Evolutionary conservation across 129 eudicot genomes (phyloP).

Genomic region (Cynara cardunculus): DNA sequence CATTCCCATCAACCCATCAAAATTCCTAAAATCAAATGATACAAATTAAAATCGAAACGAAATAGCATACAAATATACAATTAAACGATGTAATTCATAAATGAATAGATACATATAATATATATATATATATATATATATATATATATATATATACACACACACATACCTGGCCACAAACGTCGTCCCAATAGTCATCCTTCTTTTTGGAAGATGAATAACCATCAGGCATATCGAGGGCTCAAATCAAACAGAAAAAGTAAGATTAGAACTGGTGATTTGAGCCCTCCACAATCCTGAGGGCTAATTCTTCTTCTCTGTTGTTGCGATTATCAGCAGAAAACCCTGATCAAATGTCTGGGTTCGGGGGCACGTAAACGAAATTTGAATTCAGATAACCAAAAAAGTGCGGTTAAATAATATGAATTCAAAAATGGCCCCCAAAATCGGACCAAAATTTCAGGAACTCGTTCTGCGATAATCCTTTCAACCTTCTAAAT

Average conservation of each 20-base stretch:
- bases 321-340: slow-evolving; percentile 6
- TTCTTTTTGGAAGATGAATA: slow-evolving; percentile 60
- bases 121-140: too few relatives aligned
- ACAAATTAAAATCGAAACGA: not conserved
- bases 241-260: slow-evolving; percentile 18
- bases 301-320: slow-evolving; percentile 23
- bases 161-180: slow-evolving; percentile 48
- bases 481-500: slow-evolving; percentile 1
- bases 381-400: not conserved
- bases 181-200: slow-evolving; percentile 54
- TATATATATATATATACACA: too few relatives aligned
- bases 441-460: slow-evolving; percentile 18
- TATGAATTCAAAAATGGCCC: not conserved
- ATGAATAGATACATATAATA: too few relatives aligned
- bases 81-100: not conserved
- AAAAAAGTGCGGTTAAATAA: not conserved
- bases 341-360: slow-evolving; percentile 27
- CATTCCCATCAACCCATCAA: not conserved
- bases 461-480: slow-evolving; percentile 22
- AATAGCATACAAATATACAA: not conserved
- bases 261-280: slow-evolving; percentile 20
- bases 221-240: slow-evolving; percentile 48
- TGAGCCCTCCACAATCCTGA: slow-evolving; percentile 29
- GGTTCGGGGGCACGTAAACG: not conserved
- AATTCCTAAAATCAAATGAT: slow-evolving; percentile 10